These are phyloP conservation scores for Kurtzmaniella cleridarum DNA, from an alignment of 805 yeast genomes.

Conservation along the genomic window DNA sequence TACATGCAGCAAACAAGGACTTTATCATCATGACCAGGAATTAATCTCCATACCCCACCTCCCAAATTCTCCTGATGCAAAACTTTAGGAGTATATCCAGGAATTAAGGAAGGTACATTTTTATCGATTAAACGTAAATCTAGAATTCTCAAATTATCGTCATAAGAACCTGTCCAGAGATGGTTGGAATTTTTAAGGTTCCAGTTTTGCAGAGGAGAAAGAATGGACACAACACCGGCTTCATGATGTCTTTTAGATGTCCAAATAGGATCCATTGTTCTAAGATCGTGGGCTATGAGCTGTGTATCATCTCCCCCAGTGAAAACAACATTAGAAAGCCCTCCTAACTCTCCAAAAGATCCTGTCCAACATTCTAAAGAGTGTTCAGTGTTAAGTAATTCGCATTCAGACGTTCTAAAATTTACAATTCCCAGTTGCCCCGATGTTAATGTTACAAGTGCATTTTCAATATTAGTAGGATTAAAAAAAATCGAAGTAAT, in stretches of 20 bases:
- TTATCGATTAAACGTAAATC: constrained; percentile 56
- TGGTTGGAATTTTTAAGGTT: constrained; percentile 36
- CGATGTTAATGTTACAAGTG: constrained; percentile 60
- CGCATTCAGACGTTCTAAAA: constrained; percentile 9
- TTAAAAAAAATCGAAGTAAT: constrained; percentile 64
- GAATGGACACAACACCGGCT: constrained; percentile 87
- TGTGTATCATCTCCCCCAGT: constrained; percentile 90
- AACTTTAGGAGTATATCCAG: constrained; percentile 49
- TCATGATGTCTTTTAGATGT: constrained; percentile 57
- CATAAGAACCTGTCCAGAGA: constrained; percentile 89
- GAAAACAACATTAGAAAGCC: constrained; percentile 53
- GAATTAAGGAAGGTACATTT: constrained; percentile 27
- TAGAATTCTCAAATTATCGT: constrained; percentile 64
- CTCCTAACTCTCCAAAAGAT: constrained; percentile 55
- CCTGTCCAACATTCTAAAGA: constrained; percentile 87
- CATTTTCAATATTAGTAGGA: constrained; percentile 27
- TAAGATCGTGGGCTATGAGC: constrained; percentile 67
- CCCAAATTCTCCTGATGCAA: constrained; percentile 50
- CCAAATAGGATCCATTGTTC: constrained; percentile 36
- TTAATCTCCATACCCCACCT: constrained; percentile 94
- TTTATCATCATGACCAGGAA: constrained; percentile 46
- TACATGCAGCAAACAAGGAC: constrained; percentile 90
- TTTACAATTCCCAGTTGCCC: constrained; percentile 53
- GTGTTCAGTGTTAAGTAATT: constrained; percentile 42
- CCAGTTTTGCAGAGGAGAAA: constrained; percentile 44